A percentile compares a stretch with the other conserved stretches of the same genome.
phyloP scores from a whole-genome alignment of 371 early-diverging fungal species.

The Mortierella sp. region DNA sequence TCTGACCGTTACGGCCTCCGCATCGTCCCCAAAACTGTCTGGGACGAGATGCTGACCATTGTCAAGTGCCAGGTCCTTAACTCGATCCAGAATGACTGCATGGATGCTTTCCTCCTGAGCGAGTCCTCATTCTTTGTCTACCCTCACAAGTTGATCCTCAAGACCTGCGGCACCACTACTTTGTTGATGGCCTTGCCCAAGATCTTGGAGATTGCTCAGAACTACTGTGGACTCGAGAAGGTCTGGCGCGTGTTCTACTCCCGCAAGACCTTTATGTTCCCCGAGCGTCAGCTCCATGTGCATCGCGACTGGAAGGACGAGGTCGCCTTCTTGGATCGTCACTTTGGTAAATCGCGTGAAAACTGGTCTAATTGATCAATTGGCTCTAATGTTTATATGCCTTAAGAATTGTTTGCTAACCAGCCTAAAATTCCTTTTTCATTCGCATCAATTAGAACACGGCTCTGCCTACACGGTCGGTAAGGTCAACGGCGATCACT shows the following conservation, averaged over 20 bases:
- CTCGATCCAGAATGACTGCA: constrained; percentile 78
- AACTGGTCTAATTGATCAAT: neutral
- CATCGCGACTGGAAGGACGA: constrained; percentile 95
- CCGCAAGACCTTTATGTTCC: constrained; percentile 96
- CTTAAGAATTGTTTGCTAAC: neutral
- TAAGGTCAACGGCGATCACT: constrained; percentile 93
- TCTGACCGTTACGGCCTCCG: constrained; percentile 76
- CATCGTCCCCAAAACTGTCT: constrained; percentile 78
- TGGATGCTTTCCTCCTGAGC: constrained; percentile 93
- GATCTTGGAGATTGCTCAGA: constrained; percentile 86
- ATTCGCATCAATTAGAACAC: constrained; percentile 58
- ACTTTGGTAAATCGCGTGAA: constrained; percentile 66
- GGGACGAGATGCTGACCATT: constrained; percentile 92
- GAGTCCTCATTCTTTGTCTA: constrained; percentile 98
- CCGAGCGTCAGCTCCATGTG: constrained; percentile 89
- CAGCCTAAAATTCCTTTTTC: neutral
- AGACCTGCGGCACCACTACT: constrained; percentile 98
- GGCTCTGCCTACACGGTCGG: constrained; percentile 94
- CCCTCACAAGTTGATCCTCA: constrained; percentile 92
- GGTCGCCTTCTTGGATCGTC: constrained; percentile 79
- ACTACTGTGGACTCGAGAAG: constrained; percentile 77
- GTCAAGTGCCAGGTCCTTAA: constrained; percentile 95
- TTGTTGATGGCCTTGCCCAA: constrained; percentile 87
- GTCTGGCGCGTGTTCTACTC: constrained; percentile 93
- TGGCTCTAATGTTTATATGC: neutral